Base-by-base conservation (phyloP, 2,329 filamentous ascomycete species). In the Claviceps humidiphila region DNA sequence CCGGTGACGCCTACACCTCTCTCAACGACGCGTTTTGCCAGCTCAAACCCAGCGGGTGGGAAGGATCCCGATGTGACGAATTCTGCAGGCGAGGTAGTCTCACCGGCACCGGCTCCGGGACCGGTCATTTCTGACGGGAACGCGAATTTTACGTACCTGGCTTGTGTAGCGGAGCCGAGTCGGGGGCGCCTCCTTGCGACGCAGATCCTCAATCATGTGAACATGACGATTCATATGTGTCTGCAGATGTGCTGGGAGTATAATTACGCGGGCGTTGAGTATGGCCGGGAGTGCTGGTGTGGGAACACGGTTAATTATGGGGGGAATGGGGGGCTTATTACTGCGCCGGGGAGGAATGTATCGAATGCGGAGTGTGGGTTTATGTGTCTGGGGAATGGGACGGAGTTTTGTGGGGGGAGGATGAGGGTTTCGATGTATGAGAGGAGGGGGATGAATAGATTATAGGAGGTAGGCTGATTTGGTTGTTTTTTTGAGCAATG, bases 271-370 rank as follows among this genome's bases (percentile, higher is more conserved):
- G 68, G 68, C 9, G 60, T 70, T 4, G 66, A 71, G 49, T 69
- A 70, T 37, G 66, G 65, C 6, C 60, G 59, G 2, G 68, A 71
- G 22, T 71, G 68, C 26, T 70, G 65, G 61, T 71, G 68, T 43
- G 66, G 66, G 5, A 61, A 68, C 48, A 46, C 50, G 0, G 52
- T 70, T 9, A 60, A 62, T 24, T 58, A 64, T 26, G 57, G 13
- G 57, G 5, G 66, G 64, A 0, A 59, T 53, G 53, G 34, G 51
- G 5, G 53, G 4, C 8, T 54, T 9, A 48, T 54, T 9, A 48
- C 56, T 0, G 56, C 51, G 2, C 59, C 61, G 0, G 66, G 63
- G 0, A 61, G 59, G 51, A 68, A 67, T 42, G 59, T 65, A 2
- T 60, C 60, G 0, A 55, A 62, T 51, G 44, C 57, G 0, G 57